A percentile compares a stretch with the other conserved stretches of the same genome.
Evolutionary conservation across 148 eudicot genomes (phyloP).

Genomic region (Tetragonia tetragonoides): DNA sequence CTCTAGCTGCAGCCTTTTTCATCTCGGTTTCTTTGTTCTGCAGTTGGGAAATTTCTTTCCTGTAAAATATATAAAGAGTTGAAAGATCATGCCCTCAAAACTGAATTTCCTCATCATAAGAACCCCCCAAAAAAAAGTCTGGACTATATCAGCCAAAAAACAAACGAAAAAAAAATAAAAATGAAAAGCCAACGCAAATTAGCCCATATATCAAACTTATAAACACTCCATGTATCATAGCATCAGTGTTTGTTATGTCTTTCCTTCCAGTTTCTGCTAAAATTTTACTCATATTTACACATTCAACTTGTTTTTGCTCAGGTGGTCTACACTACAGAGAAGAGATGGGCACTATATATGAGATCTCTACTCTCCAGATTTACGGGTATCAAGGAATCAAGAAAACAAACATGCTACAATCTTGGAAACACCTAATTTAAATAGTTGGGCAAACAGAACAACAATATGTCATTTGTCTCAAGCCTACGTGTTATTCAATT

Average conservation of each 20-base stretch:
- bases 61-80: slow-evolving; percentile 11
- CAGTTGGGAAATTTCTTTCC: slow-evolving; percentile 58
- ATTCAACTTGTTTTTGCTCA: not conserved
- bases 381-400: not conserved
- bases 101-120: not conserved
- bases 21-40: slow-evolving; percentile 64
- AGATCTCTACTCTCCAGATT: not conserved
- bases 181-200: not conserved
- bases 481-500: not conserved
- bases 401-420: not conserved
- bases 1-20: slow-evolving; percentile 82
- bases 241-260: not conserved
- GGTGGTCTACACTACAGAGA: not conserved
- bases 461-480: not conserved
- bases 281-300: not conserved
- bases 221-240: not conserved
- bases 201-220: not conserved
- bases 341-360: not conserved
- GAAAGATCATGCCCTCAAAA: not conserved
- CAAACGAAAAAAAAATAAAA: not conserved
- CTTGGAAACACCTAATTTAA: not conserved
- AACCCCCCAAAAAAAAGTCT: too few species aligned
- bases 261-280: not conserved
- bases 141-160: too few species aligned
- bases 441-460: not conserved